Evolutionary conservation across 2,329 filamentous ascomycete species (phyloP), one percentile per base, ranked within the genome.

Genomic region (Penicillium sclerotigenum): DNA sequence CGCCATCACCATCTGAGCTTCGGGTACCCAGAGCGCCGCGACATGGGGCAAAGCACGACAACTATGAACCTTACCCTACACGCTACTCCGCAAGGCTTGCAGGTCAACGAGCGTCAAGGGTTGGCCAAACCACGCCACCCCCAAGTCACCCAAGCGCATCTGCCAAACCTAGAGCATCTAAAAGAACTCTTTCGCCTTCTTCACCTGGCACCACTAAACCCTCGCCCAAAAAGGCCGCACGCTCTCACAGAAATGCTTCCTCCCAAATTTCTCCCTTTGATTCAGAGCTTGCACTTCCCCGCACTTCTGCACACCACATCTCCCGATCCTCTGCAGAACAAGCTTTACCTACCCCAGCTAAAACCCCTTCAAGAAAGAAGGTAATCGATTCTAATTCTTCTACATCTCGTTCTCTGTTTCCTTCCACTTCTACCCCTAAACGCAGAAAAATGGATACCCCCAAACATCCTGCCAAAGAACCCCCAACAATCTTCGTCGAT

Each of bases 291-390:
- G 60, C 63, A 59, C 57, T 54, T 48, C 51, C 55, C 53, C 57
- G 63, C 56, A 51, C 59, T 53, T 60, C 51, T 66, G 59, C 59
- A 61, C 65, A 48, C 58, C 62, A 59, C 38, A 48, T 55, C n/a
- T 61, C 63, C 31, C 63, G 58, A 37, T 33, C 54, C 20, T 54
- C 59, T 31, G 55, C 50, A 47, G 66, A 67, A 49, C 74, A 72
- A 47, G 81, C 84, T 77, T 75, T 86, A 16, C 83, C 82, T 3
- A 87, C 84, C 22, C 84, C 84, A 18, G 79, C 80, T 41, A 86
- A 86, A 71, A 86, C 84, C 10, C 84, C 84, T 24, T 64, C 62
- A 10, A 77, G 77, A 65, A 85, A 84, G 73, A 82, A 81, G 60
- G 67, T 74, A 3, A 66, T 78, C 22, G 65, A 71, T 14, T 74